Conservation (phyloP, 2,329 filamentous ascomycete genomes). For the Hymenoscyphus repandus region DNA sequence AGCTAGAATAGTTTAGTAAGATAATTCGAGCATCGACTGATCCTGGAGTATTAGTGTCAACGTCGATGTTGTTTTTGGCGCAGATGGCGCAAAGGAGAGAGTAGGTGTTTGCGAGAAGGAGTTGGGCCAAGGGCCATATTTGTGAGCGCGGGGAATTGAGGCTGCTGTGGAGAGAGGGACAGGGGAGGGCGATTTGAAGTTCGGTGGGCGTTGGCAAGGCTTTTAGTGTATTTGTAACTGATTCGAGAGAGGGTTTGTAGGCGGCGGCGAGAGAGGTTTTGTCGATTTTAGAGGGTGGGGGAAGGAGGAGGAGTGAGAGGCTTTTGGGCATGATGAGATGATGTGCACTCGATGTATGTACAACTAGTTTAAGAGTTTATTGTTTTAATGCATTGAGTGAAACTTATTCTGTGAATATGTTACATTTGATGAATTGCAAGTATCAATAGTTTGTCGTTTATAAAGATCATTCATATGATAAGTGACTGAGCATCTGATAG, state of each 20-base stretch:
- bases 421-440: too few relatives aligned
- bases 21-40: constrained; percentile 74
- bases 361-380: not conserved
- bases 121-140: constrained; percentile 64
- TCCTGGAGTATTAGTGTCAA: constrained; percentile 60
- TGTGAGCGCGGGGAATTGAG: constrained; percentile 46
- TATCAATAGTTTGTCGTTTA: too few relatives aligned
- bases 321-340: constrained; percentile 1
- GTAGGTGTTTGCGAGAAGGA: constrained; percentile 73
- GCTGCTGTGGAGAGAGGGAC: constrained; percentile 48
- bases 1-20: constrained; percentile 57
- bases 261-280: constrained; percentile 48
- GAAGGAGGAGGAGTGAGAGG: constrained; percentile 56
- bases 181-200: constrained; percentile 49
- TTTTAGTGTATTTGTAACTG: constrained; percentile 46
- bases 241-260: constrained; percentile 54
- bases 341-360: not conserved
- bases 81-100: constrained; percentile 70
- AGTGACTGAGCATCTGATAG: too few relatives aligned
- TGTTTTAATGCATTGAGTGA: not conserved
- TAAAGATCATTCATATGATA: too few relatives aligned
- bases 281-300: constrained; percentile 53
- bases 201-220: constrained; percentile 26
- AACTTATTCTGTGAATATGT: not conserved
- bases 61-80: constrained; percentile 47